A percentile compares a stretch with the other conserved stretches of the same genome.
These are phyloP conservation scores for Neurospora sp. DNA, from an alignment of 495 filamentous ascomycete species.

Conservation along the genomic window DNA sequence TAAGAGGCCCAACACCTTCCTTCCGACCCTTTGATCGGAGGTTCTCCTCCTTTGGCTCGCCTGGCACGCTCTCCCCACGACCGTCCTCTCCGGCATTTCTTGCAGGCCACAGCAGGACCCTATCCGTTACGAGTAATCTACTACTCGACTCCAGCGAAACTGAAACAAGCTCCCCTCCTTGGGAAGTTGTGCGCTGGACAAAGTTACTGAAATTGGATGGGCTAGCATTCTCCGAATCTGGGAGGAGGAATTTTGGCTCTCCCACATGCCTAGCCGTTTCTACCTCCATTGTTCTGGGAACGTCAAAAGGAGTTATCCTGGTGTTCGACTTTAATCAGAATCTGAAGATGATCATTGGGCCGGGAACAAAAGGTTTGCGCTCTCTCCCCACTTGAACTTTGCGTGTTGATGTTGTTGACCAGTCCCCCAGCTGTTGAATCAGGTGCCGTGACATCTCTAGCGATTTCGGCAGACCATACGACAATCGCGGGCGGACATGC, in stretches of 20 bases:
- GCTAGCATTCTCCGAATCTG: conserved; percentile 88
- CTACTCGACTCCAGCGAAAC: conserved; percentile 46
- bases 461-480: conserved; percentile 85
- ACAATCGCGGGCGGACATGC: conserved; percentile 86
- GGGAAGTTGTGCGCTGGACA: conserved; percentile 96
- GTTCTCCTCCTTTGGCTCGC: conserved; percentile 74
- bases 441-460: conserved; percentile 76
- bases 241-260: conserved; percentile 82
- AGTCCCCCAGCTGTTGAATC: conserved; percentile 65
- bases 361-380: conserved; percentile 76
- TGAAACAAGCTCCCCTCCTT: conserved; percentile 65
- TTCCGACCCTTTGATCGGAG: conserved; percentile 89
- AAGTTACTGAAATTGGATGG: conserved; percentile 81
- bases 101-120: conserved; percentile 62
- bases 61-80: conserved; percentile 46
- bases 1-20: conserved; percentile 59
- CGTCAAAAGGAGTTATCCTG: conserved; percentile 85
- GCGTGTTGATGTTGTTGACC: conserved; percentile 12
- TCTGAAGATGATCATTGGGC: conserved; percentile 83
- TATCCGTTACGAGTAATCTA: conserved; percentile 54
- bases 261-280: conserved; percentile 88
- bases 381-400: not conserved
- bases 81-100: conserved; percentile 73
- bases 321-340: conserved; percentile 97
- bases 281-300: conserved; percentile 82